Evolutionary conservation across 1,139 yeast genomes (phyloP), one percentile per base, ranked within the genome.

Genomic region (Hyphopichia pseudoburtonii): DNA sequence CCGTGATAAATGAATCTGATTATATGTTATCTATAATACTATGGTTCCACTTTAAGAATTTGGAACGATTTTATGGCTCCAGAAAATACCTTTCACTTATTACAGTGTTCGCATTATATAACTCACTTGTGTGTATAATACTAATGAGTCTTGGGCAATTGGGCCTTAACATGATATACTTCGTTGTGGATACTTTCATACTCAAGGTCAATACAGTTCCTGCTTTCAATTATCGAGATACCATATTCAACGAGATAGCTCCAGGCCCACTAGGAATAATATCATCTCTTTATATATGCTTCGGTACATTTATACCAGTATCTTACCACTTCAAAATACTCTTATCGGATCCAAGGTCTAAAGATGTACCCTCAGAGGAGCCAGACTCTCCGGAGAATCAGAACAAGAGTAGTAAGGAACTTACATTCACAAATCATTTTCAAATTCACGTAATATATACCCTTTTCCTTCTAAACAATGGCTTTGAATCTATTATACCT

Each of bases 221-320:
- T 1, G 42, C 38, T 6, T 45, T 50, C 30, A 33, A 36, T 7
- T 65, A 59, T 38, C 49, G 47, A 21, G 51, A 54, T 5, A 63
- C 73, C 2, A 33, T 66, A 1, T 62, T 69, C 45, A 70, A 71
- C 45, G 54, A 60, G 28, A 62, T 65, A 12, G 46, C 53, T 1
- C 67, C 87, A 0, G 94, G 94, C 0, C 88, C 90, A 2, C 65
- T 82, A 26, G 82, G 84, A 0, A 50, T 83, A 1, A 33, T 84
- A 7, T 77, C 83, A 38, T 80, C 85, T 2, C 56, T 84, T 27
- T 65, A 82, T 40, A 73, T 79, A 16, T 75, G 82, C 37, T 81
- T 77, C 54, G 76, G 76, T 29, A 62, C 67, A 11, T 63, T 66
- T 42, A 76, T 83, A 3, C 95, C 95, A 0, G 66, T 74, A 1